Percentiles rank a stretch among this genome's conserved stretches.
phyloP scores from a whole-genome alignment of 179 eudicot genomes.

The Silene coronaria region DNA sequence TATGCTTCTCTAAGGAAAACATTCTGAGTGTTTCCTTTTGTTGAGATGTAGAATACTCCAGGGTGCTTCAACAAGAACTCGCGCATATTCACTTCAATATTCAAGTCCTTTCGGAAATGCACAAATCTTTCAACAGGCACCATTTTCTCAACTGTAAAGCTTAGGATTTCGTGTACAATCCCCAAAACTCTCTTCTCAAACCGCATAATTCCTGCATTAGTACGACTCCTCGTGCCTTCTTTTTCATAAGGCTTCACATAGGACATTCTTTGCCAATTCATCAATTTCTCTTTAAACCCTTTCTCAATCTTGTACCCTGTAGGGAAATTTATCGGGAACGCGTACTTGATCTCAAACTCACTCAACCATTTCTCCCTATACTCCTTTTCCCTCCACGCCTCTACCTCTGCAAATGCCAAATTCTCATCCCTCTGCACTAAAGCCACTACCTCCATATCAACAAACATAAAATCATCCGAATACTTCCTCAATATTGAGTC shows the following conservation, averaged over 20 bases:
- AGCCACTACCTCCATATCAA: slow-evolving; percentile 57
- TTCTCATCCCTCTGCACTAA: slow-evolving; percentile 37
- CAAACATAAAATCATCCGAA: slow-evolving; percentile 39
- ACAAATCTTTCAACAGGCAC: slow-evolving; percentile 52
- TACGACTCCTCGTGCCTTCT: slow-evolving; percentile 34
- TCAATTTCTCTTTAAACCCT: slow-evolving; percentile 56
- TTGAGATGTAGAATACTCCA: slow-evolving; percentile 66
- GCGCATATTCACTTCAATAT: slow-evolving; percentile 55
- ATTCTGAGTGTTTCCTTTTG: slow-evolving; percentile 46
- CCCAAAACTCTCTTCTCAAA: slow-evolving; percentile 72
- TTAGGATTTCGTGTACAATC: slow-evolving; percentile 61
- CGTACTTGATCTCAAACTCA: slow-evolving; percentile 72
- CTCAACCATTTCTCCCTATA: slow-evolving; percentile 76
- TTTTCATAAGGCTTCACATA: slow-evolving; percentile 59
- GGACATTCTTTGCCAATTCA: slow-evolving; percentile 63
- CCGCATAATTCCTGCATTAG: slow-evolving; percentile 51
- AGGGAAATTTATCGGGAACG: slow-evolving; percentile 68
- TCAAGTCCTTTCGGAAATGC: slow-evolving; percentile 67
- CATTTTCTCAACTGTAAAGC: slow-evolving; percentile 61
- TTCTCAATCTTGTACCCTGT: slow-evolving; percentile 57
- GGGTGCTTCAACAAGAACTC: slow-evolving; percentile 69
- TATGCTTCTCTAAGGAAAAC: slow-evolving; percentile 71
- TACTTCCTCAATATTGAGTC: slow-evolving; percentile 58
- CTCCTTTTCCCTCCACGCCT: slow-evolving; percentile 62
- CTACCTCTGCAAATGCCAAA: slow-evolving; percentile 43